phyloP scores from a whole-genome alignment of 2,329 filamentous ascomycete genomes.

The Hypomyces rosellus region DNA sequence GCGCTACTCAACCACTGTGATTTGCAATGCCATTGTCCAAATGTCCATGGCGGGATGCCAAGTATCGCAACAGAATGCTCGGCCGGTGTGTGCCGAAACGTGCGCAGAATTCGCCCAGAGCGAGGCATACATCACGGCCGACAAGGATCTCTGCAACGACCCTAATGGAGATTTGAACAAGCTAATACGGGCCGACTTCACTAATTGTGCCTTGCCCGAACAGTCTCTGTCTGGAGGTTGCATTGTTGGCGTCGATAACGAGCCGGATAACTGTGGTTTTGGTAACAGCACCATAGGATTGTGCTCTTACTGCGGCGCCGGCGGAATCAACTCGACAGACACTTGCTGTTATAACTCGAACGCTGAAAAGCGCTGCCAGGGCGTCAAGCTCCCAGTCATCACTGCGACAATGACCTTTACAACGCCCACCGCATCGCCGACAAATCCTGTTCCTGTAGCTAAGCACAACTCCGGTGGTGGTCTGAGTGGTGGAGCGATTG shows the following conservation, averaged over 20 bases:
- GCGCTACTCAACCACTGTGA: slow-evolving; percentile 82
- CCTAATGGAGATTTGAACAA: slow-evolving; percentile 59
- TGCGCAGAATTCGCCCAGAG: slow-evolving; percentile 85
- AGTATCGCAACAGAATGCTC: slow-evolving; percentile 56
- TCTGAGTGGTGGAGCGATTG: slow-evolving; percentile 80
- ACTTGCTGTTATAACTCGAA: slow-evolving; percentile 86
- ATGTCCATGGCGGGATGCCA: slow-evolving; percentile 69
- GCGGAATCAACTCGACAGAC: slow-evolving; percentile 85
- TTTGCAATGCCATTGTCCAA: slow-evolving; percentile 93
- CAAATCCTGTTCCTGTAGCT: slow-evolving; percentile 2
- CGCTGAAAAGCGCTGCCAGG: slow-evolving; percentile 64
- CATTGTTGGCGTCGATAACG: slow-evolving; percentile 70
- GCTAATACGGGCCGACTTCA: slow-evolving; percentile 87
- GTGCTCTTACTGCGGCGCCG: slow-evolving; percentile 79
- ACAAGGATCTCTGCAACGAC: slow-evolving; percentile 64
- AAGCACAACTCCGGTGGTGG: slow-evolving; percentile 25
- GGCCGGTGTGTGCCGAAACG: slow-evolving; percentile 80
- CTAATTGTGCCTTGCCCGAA: slow-evolving; percentile 78
- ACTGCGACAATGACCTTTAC: slow-evolving; percentile 60
- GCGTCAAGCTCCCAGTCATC: slow-evolving; percentile 72
- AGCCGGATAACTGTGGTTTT: slow-evolving; percentile 83
- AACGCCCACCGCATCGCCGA: slow-evolving; percentile 37
- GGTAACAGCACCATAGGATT: slow-evolving; percentile 64
- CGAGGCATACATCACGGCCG: slow-evolving; percentile 76
- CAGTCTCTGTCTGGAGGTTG: slow-evolving; percentile 70